Percentiles rank a stretch among this genome's conserved stretches.
These are phyloP conservation scores for Ustilago curta DNA, from an alignment of 1,284 basidiomycete genomes.

Conservation along the genomic window DNA sequence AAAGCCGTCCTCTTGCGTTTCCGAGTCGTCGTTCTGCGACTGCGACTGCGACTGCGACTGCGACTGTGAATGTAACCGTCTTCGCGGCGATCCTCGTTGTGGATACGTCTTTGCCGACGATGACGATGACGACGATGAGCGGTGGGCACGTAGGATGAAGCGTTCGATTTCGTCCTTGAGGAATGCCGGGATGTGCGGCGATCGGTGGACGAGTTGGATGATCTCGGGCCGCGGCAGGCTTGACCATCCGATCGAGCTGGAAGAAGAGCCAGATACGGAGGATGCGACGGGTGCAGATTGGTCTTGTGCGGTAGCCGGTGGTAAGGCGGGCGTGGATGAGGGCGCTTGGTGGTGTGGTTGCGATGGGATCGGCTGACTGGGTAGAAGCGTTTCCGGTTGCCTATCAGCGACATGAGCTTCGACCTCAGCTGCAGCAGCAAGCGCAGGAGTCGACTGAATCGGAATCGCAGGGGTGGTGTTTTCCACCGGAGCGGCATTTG, in stretches of 20 bases:
- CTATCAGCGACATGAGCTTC: background rate
- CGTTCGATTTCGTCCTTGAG: slow-evolving; percentile 48
- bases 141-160: slow-evolving; percentile 25
- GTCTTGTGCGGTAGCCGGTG: background rate
- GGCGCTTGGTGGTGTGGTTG: slow-evolving; percentile 20
- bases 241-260: slow-evolving; percentile 28
- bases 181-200: slow-evolving; percentile 29
- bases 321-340: slow-evolving; percentile 22
- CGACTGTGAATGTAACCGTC: slow-evolving; percentile 2
- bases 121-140: slow-evolving; percentile 12
- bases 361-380: slow-evolving; percentile 26
- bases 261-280: slow-evolving; percentile 6
- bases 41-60: slow-evolving; percentile 20
- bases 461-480: slow-evolving; percentile 1
- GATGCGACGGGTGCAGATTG: background rate
- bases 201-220: slow-evolving; percentile 31
- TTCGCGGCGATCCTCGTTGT: background rate
- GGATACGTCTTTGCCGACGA: background rate
- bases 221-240: slow-evolving; percentile 30
- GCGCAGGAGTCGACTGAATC: slow-evolving; percentile 26
- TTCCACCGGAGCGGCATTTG: background rate
- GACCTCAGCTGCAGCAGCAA: slow-evolving; percentile 1
- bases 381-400: slow-evolving; percentile 2
- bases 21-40: slow-evolving; percentile 40
- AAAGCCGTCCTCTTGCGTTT: slow-evolving; percentile 47